Evolutionary conservation across 140 eudicot genomes (phyloP), one percentile per base, ranked within the genome.

Genomic region (Erigeron philadelphicus): DNA sequence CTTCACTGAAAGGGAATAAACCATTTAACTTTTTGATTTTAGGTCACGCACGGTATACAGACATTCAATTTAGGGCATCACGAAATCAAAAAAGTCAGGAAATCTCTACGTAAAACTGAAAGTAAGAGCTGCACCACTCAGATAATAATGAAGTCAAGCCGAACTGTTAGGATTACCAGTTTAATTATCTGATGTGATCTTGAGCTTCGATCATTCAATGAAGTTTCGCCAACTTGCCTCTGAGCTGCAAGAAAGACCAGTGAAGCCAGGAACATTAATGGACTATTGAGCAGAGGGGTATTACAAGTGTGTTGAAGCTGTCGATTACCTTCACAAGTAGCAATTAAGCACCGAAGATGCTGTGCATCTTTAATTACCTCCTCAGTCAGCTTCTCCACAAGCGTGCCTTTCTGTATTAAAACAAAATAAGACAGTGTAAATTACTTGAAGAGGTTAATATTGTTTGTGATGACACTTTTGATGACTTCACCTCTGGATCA

Each of bases 191-290:
- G 98, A 73, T 93, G 98, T 64, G 98, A 93, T 78, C 98, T 89
- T 73, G 98, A 93, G 75, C 98, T 93, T 79, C 81, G 82, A 77
- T 93, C 96, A 78, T 93, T 93, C 68, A 93, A 75, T 68, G 94
- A 71, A 70, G 98, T 93, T 81, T 89, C 98, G 8, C 98, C 98
- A 13, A 93, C 96, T 80, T 93, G 98, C 63, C 98, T 83, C 73
- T 93, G 95, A 69, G 93, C 98, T 93, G 95, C 79, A 84, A 79
- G 52, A 57, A 64, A 31, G 73, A 52, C 63, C 40, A 75, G 23
- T 40, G 5, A 25, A 57, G 38, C 45, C 15, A 31, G 21, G 49
- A 63, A 15, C 16, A 68, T 11, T 21, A 1, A 25, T 19, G 12
- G 35, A 46, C 13, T 49, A 45, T 23, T 48, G 43, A 41, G 19